Evolutionary conservation across 1,284 basidiomycete species (phyloP).

Genomic region (Papiliotrema fonsecae): DNA sequence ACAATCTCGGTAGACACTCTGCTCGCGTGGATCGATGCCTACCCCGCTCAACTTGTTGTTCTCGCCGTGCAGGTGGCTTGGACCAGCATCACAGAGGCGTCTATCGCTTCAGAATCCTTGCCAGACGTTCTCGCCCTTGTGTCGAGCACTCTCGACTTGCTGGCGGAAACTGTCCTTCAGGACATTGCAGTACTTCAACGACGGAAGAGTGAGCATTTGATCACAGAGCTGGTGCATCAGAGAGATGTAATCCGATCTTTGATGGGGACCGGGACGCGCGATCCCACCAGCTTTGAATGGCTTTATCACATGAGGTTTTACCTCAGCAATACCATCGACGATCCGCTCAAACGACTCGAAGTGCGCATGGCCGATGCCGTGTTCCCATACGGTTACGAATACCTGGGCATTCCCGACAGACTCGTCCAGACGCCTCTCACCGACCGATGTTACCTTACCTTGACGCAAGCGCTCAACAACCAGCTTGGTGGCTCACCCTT

Average conservation of each 20-base stretch:
- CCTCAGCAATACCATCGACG: slow-evolving; percentile 63
- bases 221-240: slow-evolving; percentile 98
- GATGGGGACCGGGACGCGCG: slow-evolving; percentile 61
- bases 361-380: slow-evolving; percentile 86
- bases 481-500: slow-evolving; percentile 96
- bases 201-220: slow-evolving; percentile 96
- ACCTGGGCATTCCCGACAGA: slow-evolving; percentile 92
- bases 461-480: slow-evolving; percentile 92
- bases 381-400: slow-evolving; percentile 98
- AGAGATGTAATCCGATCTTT: slow-evolving; percentile 86
- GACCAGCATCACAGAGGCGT: slow-evolving; percentile 78
- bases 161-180: slow-evolving; percentile 90
- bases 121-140: slow-evolving; percentile 69
- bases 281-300: slow-evolving; percentile 80
- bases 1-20: slow-evolving; percentile 59
- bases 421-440: slow-evolving; percentile 98
- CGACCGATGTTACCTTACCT: slow-evolving; percentile 92
- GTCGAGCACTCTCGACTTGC: slow-evolving; percentile 77
- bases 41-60: slow-evolving; percentile 92
- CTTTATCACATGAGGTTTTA: slow-evolving; percentile 99
- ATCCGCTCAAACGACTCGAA: slow-evolving; percentile 71
- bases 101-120: slow-evolving; percentile 58
- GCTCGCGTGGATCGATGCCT: slow-evolving; percentile 84
- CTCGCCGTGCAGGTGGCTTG: slow-evolving; percentile 90
- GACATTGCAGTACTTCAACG: slow-evolving; percentile 84